Percentiles rank a stretch among this genome's conserved stretches.
phyloP scores from a whole-genome alignment of 2,329 filamentous ascomycete species.

The Cladosporium sp. region DNA sequence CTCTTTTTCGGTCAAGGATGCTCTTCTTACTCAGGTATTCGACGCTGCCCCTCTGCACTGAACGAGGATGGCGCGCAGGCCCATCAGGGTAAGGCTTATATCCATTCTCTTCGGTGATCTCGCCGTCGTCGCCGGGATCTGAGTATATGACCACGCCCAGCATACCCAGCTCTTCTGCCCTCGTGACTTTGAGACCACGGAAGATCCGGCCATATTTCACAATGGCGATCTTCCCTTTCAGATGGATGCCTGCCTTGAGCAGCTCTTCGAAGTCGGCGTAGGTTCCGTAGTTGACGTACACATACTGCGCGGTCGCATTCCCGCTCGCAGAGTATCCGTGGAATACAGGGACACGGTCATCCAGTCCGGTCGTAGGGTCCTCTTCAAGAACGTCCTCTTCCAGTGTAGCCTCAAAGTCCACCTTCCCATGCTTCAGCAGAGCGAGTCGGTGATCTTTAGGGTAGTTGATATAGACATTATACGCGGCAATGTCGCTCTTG shows the following conservation, averaged over 20 bases:
- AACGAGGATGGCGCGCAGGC: slow-evolving; percentile 78
- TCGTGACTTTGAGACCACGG: slow-evolving; percentile 85
- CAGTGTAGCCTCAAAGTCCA: slow-evolving; percentile 53
- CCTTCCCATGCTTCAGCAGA: slow-evolving; percentile 33
- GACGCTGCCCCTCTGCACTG: slow-evolving; percentile 82
- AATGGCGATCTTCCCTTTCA: slow-evolving; percentile 81
- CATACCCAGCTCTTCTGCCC: slow-evolving; percentile 85
- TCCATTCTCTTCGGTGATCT: slow-evolving; percentile 74
- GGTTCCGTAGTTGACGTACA: slow-evolving; percentile 88
- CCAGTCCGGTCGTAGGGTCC: slow-evolving; percentile 68
- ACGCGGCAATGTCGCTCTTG: slow-evolving; percentile 40
- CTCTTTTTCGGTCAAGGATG: too few species aligned
- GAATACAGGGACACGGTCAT: slow-evolving; percentile 76
- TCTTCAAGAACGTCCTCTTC: slow-evolving; percentile 79
- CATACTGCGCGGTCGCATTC: slow-evolving; percentile 80
- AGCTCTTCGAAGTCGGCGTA: slow-evolving; percentile 82
- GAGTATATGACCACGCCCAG: slow-evolving; percentile 77
- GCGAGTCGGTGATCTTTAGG: slow-evolving; percentile 43
- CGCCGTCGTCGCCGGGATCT: slow-evolving; percentile 84
- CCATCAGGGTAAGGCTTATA: slow-evolving; percentile 75
- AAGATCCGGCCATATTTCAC: slow-evolving; percentile 82
- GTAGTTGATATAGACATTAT: slow-evolving; percentile 49
- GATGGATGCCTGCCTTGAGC: slow-evolving; percentile 62
- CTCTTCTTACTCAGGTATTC: slow-evolving; percentile 49
- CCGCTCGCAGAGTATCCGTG: slow-evolving; percentile 91